Conservation (phyloP, 495 filamentous ascomycete species). For the Sporormia fimetaria region DNA sequence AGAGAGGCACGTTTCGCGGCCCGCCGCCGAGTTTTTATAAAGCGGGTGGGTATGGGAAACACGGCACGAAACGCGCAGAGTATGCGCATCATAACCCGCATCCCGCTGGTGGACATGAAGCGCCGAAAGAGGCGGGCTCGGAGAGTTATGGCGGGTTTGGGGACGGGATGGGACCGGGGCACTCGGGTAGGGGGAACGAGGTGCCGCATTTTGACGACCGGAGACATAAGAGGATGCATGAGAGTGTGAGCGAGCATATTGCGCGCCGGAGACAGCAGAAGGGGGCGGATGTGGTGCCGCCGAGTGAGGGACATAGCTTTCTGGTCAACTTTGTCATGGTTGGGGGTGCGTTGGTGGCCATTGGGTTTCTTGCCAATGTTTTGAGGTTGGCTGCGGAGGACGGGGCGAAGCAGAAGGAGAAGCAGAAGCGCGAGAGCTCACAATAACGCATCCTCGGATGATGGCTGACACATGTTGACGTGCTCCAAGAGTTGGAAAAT, state of each 20-base stretch:
- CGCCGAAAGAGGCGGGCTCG: slow-evolving; percentile 4
- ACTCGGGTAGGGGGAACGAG: slow-evolving; percentile 37
- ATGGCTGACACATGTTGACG: background rate
- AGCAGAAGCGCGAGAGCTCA: slow-evolving; percentile 5
- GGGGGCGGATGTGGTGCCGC: slow-evolving; percentile 27
- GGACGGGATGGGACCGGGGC: slow-evolving; percentile 37
- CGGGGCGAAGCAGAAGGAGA: slow-evolving; percentile 7
- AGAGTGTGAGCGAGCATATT: slow-evolving; percentile 38
- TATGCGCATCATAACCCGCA: slow-evolving; percentile 7
- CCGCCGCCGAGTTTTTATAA: slow-evolving; percentile 84
- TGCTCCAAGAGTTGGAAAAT: background rate
- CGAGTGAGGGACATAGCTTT: slow-evolving; percentile 29
- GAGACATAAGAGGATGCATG: slow-evolving; percentile 57
- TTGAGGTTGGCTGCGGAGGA: slow-evolving; percentile 5
- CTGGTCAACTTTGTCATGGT: slow-evolving; percentile 38
- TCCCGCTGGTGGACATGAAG: background rate
- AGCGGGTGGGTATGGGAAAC: slow-evolving; percentile 58
- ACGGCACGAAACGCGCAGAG: slow-evolving; percentile 37
- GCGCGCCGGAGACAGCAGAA: slow-evolving; percentile 36
- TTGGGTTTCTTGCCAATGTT: slow-evolving; percentile 14
- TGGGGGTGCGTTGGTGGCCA: slow-evolving; percentile 19
- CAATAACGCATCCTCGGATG: background rate
- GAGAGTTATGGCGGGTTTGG: slow-evolving; percentile 6
- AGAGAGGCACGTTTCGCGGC: slow-evolving; percentile 63
- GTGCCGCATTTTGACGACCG: slow-evolving; percentile 54